Evolutionary conservation across 2,329 filamentous ascomycete genomes (phyloP).

Genomic region (Trichoderma citrinoviride): DNA sequence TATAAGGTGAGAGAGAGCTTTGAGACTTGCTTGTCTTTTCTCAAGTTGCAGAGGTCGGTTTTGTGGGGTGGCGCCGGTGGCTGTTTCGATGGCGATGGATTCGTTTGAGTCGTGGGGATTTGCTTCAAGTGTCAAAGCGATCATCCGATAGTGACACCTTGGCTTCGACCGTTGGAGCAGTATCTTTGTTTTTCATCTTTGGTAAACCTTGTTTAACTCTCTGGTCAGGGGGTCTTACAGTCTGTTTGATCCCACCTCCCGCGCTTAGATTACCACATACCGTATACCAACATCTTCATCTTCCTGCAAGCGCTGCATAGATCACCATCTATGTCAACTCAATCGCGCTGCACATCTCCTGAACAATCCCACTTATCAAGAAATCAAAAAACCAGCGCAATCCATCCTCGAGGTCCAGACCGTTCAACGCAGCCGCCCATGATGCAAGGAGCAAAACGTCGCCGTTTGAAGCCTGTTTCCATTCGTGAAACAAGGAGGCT

Average conservation of each 20-base stretch:
- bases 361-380: too few species aligned
- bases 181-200: too few species aligned
- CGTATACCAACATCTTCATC: too few species aligned
- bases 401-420: not conserved
- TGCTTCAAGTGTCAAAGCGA: not conserved
- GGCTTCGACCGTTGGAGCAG: not conserved
- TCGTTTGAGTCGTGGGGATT: not conserved
- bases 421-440: not conserved
- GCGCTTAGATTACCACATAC: too few species aligned
- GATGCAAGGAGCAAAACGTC: conserved; percentile 14
- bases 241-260: too few species aligned
- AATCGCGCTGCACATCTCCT: too few species aligned
- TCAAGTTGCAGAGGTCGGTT: not conserved
- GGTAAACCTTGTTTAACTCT: too few species aligned
- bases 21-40: not conserved
- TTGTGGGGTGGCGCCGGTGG: not conserved
- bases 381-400: too few species aligned
- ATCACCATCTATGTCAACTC: too few species aligned
- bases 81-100: too few species aligned
- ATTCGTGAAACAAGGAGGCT: conserved; percentile 30
- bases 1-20: not conserved
- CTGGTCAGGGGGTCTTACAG: too few species aligned
- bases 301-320: too few species aligned
- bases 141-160: not conserved
- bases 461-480: conserved; percentile 29